Percentiles rank a stretch among this genome's conserved stretches.
These are phyloP conservation scores for Penicillium canescens DNA, from an alignment of 495 filamentous ascomycete species.

Conservation along the genomic window DNA sequence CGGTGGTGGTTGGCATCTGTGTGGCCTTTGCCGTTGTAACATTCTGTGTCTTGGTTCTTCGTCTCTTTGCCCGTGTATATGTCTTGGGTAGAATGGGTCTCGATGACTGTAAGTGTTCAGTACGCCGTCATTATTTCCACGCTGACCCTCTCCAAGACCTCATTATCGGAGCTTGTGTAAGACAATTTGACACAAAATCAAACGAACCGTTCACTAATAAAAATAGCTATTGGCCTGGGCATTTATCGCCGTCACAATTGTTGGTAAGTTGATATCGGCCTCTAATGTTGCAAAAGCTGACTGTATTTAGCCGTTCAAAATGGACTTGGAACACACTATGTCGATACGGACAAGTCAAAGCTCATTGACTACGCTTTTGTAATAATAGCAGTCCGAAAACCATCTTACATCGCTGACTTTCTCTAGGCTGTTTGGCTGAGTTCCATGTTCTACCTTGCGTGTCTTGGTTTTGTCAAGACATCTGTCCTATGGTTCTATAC, in stretches of 20 bases:
- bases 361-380: constrained; percentile 34
- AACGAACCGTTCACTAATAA: constrained; percentile 6
- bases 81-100: constrained; percentile 34
- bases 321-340: constrained; percentile 34
- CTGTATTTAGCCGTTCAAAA: constrained; percentile 28
- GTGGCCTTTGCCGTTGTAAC: constrained; percentile 36
- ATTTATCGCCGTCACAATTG: constrained; percentile 34
- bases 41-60: constrained; percentile 33
- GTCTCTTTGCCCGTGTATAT: constrained; percentile 37
- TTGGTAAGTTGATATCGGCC: constrained; percentile 23
- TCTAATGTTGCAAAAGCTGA: constrained; percentile 5
- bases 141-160: constrained; percentile 24
- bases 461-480: constrained; percentile 41
- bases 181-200: not conserved
- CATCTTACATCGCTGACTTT: not conserved
- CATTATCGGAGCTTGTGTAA: constrained; percentile 38
- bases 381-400: not conserved
- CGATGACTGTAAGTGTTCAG: constrained; percentile 34
- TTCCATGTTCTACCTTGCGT: constrained; percentile 43
- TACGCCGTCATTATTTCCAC: not conserved
- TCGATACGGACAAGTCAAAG: constrained; percentile 18
- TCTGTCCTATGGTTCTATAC: constrained; percentile 44
- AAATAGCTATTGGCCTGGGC: constrained; percentile 36
- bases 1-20: constrained; percentile 29
- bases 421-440: constrained; percentile 39